phyloP scores from a whole-genome alignment of 306 rosid genomes.

The Cajanus cajan region DNA sequence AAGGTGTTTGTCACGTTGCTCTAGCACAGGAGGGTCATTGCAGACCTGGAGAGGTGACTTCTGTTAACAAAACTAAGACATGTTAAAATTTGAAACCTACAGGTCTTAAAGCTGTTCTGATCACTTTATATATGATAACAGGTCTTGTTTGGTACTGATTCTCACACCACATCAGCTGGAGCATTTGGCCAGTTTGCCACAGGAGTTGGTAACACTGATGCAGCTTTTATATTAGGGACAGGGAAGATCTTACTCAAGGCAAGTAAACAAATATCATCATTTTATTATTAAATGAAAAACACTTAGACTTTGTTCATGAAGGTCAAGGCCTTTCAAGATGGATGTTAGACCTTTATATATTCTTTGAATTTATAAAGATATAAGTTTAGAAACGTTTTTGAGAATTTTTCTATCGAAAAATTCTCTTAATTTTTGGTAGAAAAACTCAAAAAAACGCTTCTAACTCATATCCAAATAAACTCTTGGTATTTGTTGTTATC shows the following conservation, averaged over 20 bases:
- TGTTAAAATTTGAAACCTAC: neutral
- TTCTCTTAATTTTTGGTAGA: no score
- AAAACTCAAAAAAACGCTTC: no score
- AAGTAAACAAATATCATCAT: conserved; percentile 9
- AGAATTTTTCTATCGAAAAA: no score
- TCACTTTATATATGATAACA: conserved; percentile 35
- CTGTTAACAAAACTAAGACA: conserved; percentile 1
- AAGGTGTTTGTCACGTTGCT: conserved; percentile 88
- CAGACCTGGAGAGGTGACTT: conserved; percentile 84
- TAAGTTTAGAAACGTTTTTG: no score
- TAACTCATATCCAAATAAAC: no score
- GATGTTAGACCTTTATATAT: no score
- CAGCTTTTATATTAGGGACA: conserved; percentile 76
- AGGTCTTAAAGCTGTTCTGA: conserved; percentile 14
- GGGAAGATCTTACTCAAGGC: conserved; percentile 84
- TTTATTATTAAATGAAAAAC: neutral
- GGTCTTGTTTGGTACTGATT: conserved; percentile 90
- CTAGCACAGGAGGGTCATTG: conserved; percentile 93
- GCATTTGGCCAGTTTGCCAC: conserved; percentile 94
- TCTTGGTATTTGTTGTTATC: conserved; percentile 1
- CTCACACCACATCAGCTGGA: conserved; percentile 88
- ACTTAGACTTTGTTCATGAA: neutral
- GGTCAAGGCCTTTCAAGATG: neutral
- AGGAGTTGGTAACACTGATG: conserved; percentile 85
- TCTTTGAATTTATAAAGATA: no score